Percentiles rank a stretch among this genome's conserved stretches.
Conservation (phyloP, 2,329 filamentous ascomycete species). For the Macrophomina phaseolina region DNA sequence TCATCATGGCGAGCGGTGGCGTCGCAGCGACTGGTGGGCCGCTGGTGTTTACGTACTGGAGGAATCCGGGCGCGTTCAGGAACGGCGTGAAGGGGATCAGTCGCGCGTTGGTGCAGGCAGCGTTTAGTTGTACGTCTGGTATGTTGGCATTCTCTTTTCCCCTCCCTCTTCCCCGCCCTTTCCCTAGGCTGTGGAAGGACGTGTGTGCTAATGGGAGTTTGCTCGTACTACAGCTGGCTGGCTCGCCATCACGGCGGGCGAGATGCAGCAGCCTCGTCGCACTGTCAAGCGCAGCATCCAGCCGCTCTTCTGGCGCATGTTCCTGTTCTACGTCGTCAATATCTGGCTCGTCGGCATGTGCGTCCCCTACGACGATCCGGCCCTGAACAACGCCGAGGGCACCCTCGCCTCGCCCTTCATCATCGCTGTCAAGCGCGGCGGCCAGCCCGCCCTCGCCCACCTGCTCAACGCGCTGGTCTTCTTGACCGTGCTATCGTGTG, state of each 20-base stretch:
- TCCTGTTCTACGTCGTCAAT: conserved; percentile 59
- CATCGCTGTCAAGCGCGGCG: conserved; percentile 72
- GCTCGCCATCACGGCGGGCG: conserved; percentile 43
- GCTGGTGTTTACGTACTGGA: conserved; percentile 44
- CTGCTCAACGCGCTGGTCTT: conserved; percentile 76
- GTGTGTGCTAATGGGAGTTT: conserved; percentile 50
- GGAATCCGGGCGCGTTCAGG: conserved; percentile 11
- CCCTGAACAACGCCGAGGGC: conserved; percentile 49
- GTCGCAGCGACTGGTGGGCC: conserved; percentile 40
- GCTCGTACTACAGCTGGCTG: conserved; percentile 45
- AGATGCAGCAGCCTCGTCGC: conserved; percentile 43
- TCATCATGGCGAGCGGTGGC: conserved; percentile 39
- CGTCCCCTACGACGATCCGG: conserved; percentile 61
- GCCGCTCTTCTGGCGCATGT: conserved; percentile 60
- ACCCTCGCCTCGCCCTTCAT: conserved; percentile 51
- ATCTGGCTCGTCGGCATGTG: conserved; percentile 65
- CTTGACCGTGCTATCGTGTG: conserved; percentile 43
- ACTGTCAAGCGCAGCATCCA: conserved; percentile 60
- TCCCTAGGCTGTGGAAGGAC: too few relatives aligned
- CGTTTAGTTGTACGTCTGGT: conserved; percentile 45
- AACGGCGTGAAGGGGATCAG: conserved; percentile 35
- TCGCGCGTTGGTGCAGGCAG: conserved; percentile 44
- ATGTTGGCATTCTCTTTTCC: conserved; percentile 44
- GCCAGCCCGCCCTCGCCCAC: conserved; percentile 69
- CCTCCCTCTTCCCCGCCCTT: conserved; percentile 31